Percentiles rank a stretch among this genome's conserved stretches.
Evolutionary conservation across 371 early-diverging fungal genomes (phyloP).

Genomic region (Saksenaea oblongispora): DNA sequence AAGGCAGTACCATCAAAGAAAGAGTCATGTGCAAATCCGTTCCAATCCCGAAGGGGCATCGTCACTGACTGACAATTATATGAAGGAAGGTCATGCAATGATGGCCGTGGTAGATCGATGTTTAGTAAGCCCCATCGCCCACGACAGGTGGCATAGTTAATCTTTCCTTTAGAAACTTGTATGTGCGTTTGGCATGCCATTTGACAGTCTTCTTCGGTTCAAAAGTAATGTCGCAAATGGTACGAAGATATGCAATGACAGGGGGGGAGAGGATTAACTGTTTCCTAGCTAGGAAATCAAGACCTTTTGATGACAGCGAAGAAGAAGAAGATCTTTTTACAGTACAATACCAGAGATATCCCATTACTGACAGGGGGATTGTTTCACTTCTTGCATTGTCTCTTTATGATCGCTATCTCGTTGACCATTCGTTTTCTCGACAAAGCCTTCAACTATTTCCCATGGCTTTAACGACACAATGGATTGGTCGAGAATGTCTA

Average conservation of each 20-base stretch:
- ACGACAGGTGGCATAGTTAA: neutral
- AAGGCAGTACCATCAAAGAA: slow-evolving; percentile 4
- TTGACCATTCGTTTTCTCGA: neutral
- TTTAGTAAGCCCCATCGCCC: slow-evolving; percentile 8
- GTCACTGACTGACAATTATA: neutral
- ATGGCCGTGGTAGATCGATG: slow-evolving; percentile 1
- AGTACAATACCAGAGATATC: neutral
- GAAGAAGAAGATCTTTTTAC: neutral
- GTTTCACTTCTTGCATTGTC: slow-evolving; percentile 13
- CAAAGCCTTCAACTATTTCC: slow-evolving; percentile 1
- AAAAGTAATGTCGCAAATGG: neutral
- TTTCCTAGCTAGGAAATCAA: neutral
- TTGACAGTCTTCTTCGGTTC: slow-evolving; percentile 8
- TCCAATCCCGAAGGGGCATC: neutral
- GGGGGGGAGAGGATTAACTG: no score
- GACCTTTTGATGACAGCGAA: neutral
- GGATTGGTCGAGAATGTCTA: slow-evolving; percentile 17
- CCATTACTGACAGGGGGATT: slow-evolving; percentile 12
- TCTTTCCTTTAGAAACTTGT: neutral
- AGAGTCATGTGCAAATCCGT: slow-evolving; percentile 1
- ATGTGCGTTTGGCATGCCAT: slow-evolving; percentile 3
- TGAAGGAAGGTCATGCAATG: neutral
- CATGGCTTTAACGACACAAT: slow-evolving; percentile 1
- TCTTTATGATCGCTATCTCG: slow-evolving; percentile 12
- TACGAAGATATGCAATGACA: neutral